Base-by-base conservation (phyloP, 345 rosid species). In the Zanthoxylum bungeanum region DNA sequence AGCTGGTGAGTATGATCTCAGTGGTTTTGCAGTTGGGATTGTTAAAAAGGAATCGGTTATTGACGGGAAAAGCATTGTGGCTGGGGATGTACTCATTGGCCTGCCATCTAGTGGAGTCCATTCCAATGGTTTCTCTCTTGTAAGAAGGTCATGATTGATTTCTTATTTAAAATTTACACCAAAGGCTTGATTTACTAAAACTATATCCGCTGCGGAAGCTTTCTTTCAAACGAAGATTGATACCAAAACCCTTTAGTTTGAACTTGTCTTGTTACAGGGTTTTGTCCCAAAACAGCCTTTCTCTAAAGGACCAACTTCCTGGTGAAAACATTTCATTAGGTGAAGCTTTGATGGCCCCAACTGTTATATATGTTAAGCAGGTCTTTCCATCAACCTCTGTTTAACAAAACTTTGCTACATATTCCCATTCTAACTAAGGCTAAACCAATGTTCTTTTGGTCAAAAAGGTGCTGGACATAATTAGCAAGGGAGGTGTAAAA, bases 91-190 rank as follows among this genome's bases (percentile, higher is more conserved):
- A 9, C 87, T 91, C 50, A 85, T 94, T 76, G 97, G 97, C 57
- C 81, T 94, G 57, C 97, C 97, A 64, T 90, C 98, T n/a, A 92
- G 93, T 60, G 98, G 98, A 33, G 95, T 92, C 39, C 98, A 92
- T 79, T 94, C 97, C 16, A 94, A 94, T 82, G 98, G 98, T 36
- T 94, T 92, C 80, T 94, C 98, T 50, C 91, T 92, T 60, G 94
- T 89, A 4, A 87, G 97, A 86, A 88, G 87, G 96, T 92, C 64
- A 42, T 73, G 53, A 2, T 30, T 68, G 10, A 49, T 63, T 60
- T 7, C 14, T 22, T 11, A 22, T 16, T 53, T 68, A 12, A 51
- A 22, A 4, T 22, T 37, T 24, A 51, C 4, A 33, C 33, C 28
- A 22, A 14, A 19, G n/a, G 51, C 1, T 34, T 17, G 36, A 14